A percentile compares a stretch with the other conserved stretches of the same genome.
phyloP scores from a whole-genome alignment of 148 eudicot genomes.

The Amaranthus cruentus region DNA sequence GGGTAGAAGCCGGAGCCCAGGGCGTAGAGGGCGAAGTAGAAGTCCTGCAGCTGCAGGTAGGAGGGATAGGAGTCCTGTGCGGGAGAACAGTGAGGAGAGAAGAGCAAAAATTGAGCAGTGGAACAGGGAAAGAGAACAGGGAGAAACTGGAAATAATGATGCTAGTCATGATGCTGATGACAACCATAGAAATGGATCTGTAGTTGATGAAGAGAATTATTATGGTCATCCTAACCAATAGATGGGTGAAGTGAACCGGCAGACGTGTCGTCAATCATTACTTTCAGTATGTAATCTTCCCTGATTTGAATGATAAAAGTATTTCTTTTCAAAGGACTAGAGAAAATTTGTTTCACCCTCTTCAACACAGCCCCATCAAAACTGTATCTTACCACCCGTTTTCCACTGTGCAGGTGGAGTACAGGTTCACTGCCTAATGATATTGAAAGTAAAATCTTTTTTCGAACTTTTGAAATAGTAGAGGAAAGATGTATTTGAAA shows the following conservation, averaged over 20 bases:
- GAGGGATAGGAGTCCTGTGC: conserved; percentile 74
- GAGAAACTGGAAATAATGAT: conserved; percentile 36
- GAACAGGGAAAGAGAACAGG: conserved; percentile 84
- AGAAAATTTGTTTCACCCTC: conserved; percentile 10
- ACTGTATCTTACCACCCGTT: conserved; percentile 59
- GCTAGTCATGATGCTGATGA: conserved; percentile 26
- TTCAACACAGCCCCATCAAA: conserved; percentile 17
- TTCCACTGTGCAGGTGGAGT: conserved; percentile 95
- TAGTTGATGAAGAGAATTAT: conserved; percentile 36
- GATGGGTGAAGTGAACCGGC: conserved; percentile 24
- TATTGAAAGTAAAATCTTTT: conserved; percentile 41
- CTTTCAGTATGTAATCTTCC: conserved; percentile 41
- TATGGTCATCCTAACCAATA: conserved; percentile 34
- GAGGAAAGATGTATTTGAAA: conserved; percentile 7
- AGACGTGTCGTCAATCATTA: conserved; percentile 9
- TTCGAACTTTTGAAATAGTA: conserved; percentile 30
- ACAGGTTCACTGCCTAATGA: conserved; percentile 62
- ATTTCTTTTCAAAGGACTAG: conserved; percentile 2
- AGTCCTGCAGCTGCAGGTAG: conserved; percentile 76
- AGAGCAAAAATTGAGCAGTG: conserved; percentile 96
- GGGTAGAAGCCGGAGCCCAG: conserved; percentile 91
- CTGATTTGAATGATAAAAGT: not conserved
- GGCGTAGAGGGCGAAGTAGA: conserved; percentile 82
- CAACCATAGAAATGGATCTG: conserved; percentile 23
- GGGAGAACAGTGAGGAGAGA: conserved; percentile 95